Percentiles rank a stretch among this genome's conserved stretches.
phyloP scores from a whole-genome alignment of 495 filamentous ascomycete genomes.

The Terfezia claveryi region DNA sequence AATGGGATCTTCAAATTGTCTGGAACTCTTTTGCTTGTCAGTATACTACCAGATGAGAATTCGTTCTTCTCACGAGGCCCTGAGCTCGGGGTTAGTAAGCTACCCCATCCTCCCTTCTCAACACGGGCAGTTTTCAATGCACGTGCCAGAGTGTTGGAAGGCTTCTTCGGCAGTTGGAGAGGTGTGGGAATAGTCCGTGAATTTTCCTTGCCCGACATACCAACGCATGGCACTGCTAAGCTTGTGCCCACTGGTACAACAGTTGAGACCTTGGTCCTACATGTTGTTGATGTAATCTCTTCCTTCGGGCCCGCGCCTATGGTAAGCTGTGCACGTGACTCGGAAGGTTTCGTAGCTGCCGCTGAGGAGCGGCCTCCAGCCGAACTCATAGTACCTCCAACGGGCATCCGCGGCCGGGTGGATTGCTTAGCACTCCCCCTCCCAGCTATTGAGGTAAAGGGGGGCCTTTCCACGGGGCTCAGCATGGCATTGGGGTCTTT shows the following conservation, averaged over 20 bases:
- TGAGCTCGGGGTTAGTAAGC: background rate
- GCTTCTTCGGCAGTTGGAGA: background rate
- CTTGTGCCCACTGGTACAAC: too few species aligned
- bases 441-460: too few species aligned
- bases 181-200: background rate
- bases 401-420: too few species aligned
- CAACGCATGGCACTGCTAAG: too few species aligned
- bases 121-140: background rate
- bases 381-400: background rate
- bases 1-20: background rate
- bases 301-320: too few species aligned
- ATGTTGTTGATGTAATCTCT: too few species aligned
- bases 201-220: background rate
- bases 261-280: too few species aligned
- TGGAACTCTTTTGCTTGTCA: background rate
- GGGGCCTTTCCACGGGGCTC: background rate
- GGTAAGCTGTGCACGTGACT: too few species aligned
- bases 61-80: background rate
- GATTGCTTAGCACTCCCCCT: too few species aligned
- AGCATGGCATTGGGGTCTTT: background rate
- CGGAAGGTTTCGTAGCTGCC: too few species aligned
- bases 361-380: background rate
- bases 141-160: background rate
- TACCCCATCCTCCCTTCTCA: background rate
- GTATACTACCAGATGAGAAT: background rate